These are phyloP conservation scores for Daldinia loculata DNA, from an alignment of 495 filamentous ascomycete species.

Conservation along the genomic window DNA sequence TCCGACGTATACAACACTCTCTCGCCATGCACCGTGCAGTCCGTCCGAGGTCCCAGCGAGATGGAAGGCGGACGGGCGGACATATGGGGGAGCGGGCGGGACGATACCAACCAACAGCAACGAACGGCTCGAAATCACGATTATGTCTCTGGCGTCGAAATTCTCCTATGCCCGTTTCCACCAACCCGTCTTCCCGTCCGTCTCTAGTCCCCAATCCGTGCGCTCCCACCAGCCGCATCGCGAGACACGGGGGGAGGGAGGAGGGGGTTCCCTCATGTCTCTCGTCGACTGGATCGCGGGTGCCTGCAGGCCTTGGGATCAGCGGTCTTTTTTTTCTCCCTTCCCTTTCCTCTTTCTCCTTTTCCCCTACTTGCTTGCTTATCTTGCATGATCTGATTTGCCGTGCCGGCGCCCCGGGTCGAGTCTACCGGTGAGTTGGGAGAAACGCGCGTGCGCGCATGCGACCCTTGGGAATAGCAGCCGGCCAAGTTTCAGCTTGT, in stretches of 20 bases:
- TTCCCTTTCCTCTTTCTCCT: not conserved
- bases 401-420: conserved; percentile 26
- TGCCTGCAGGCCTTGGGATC: conserved; percentile 3
- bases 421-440: conserved; percentile 33
- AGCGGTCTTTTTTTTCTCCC: not conserved
- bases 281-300: conserved; percentile 29
- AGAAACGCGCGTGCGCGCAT: conserved; percentile 7
- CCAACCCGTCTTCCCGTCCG: conserved; percentile 1
- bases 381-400: conserved; percentile 2
- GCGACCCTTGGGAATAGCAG: not conserved
- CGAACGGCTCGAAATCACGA: not conserved
- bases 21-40: not conserved
- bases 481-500: not conserved
- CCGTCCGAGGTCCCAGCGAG: not conserved
- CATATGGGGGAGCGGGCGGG: not conserved
- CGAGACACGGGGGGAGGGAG: conserved; percentile 29
- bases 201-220: not conserved
- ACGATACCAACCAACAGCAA: not conserved
- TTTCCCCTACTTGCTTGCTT: not conserved
- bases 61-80: not conserved
- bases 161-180: conserved; percentile 45
- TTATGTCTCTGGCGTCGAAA: conserved; percentile 6
- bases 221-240: conserved; percentile 21
- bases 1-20: not conserved
- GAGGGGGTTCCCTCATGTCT: conserved; percentile 14